Percentiles rank a stretch among this genome's conserved stretches.
Conservation (phyloP, 2,329 filamentous ascomycete genomes). For the Calonectria pseudoreteaudii region DNA sequence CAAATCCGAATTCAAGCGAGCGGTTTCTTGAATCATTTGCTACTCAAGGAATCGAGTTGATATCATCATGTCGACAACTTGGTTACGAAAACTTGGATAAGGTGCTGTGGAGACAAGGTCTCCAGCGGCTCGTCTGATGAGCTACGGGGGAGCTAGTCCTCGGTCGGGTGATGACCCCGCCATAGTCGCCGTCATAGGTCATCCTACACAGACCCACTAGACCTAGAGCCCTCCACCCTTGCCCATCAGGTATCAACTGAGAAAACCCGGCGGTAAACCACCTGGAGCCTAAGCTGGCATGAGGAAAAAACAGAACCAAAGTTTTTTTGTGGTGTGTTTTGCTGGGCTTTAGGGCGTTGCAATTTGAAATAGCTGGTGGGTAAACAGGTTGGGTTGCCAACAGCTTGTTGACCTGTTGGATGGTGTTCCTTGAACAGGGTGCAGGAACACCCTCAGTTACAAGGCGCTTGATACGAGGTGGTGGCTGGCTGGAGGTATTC, state of each 20-base stretch:
- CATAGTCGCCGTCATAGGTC: slow-evolving; percentile 40
- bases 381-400: not conserved
- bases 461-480: not conserved
- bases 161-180: slow-evolving; percentile 26
- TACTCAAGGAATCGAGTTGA: not conserved
- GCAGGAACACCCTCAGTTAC: slow-evolving; percentile 1
- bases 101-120: not conserved
- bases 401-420: not conserved
- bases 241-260: slow-evolving; percentile 38
- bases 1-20: not conserved
- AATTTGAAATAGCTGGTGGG: not conserved
- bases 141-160: not conserved
- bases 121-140: not conserved
- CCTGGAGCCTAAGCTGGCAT: slow-evolving; percentile 8
- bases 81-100: not conserved
- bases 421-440: not conserved
- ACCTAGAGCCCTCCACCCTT: slow-evolving; percentile 12
- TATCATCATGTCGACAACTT: slow-evolving; percentile 1
- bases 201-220: slow-evolving; percentile 24
- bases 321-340: not conserved
- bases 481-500: not conserved
- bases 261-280: slow-evolving; percentile 12
- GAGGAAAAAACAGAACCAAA: slow-evolving; percentile 1
- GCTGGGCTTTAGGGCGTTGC: not conserved
- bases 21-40: not conserved